Conservation (phyloP, 2,329 filamentous ascomycete genomes). For the Scleromitrula shiraiana region DNA sequence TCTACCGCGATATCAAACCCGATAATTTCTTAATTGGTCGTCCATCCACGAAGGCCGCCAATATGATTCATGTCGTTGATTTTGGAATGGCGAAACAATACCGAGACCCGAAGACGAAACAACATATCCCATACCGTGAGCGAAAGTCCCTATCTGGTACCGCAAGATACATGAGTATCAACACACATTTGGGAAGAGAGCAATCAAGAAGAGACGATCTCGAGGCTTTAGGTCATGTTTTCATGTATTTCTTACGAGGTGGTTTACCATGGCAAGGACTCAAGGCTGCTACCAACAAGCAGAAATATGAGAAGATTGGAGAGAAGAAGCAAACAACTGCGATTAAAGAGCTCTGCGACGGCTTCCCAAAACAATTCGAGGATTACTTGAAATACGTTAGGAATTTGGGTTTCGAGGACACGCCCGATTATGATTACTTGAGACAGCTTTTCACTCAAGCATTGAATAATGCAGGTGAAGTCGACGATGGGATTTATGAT, state of each 20-base stretch:
- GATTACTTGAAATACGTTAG: constrained; percentile 97
- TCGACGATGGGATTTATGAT: constrained; percentile 97
- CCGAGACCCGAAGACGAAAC: constrained; percentile 96
- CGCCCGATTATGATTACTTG: constrained; percentile 95
- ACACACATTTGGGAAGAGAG: constrained; percentile 92
- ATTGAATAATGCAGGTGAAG: constrained; percentile 85
- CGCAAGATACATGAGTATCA: constrained; percentile 99
- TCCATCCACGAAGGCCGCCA: constrained; percentile 85
- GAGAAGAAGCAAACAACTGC: constrained; percentile 99
- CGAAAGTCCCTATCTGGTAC: constrained; percentile 95
- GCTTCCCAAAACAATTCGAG: constrained; percentile 94
- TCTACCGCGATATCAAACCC: constrained; percentile 98
- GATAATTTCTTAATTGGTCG: constrained; percentile 98
- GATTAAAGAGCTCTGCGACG: constrained; percentile 94
- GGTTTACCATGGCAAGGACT: constrained; percentile 65
- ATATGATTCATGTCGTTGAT: constrained; percentile 97
- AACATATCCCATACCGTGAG: constrained; percentile 96
- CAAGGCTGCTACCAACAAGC: constrained; percentile 73
- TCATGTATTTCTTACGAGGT: constrained; percentile 68
- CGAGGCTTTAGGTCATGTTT: constrained; percentile 73
- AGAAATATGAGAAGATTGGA: constrained; percentile 99
- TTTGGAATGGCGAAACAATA: constrained; percentile 99
- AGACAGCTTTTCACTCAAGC: constrained; percentile 94
- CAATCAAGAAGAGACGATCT: constrained; percentile 94
- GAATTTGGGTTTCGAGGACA: constrained; percentile 97